Evolutionary conservation across 345 rosid species (phyloP).

Genomic region (Capsella bursapastoris): DNA sequence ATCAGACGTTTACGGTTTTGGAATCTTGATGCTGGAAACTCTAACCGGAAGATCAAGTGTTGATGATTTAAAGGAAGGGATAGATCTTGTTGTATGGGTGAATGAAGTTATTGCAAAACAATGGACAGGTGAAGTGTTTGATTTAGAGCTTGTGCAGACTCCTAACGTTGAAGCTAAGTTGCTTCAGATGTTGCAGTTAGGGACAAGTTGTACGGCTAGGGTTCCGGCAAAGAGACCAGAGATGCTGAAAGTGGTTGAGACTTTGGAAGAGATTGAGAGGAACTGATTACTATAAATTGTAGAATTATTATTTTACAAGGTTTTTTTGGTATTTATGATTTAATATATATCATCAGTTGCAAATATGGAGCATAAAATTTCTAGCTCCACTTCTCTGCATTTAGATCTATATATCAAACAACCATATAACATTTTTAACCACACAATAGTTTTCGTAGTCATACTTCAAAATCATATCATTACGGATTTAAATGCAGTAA

Average conservation of each 20-base stretch:
- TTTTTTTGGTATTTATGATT: conserved; percentile 3
- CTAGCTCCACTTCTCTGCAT: not conserved
- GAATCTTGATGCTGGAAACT: conserved; percentile 82
- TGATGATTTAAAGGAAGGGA: conserved; percentile 61
- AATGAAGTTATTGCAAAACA: conserved; percentile 74
- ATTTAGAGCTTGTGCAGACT: conserved; percentile 71
- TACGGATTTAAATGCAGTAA: not conserved
- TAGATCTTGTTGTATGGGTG: conserved; percentile 84
- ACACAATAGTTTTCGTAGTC: not conserved
- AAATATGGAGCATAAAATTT: no score
- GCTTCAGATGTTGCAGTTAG: conserved; percentile 84
- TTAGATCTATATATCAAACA: not conserved
- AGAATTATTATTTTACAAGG: not conserved
- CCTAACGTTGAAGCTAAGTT: conserved; percentile 89
- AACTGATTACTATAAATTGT: conserved; percentile 24
- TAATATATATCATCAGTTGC: not conserved
- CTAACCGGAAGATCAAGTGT: conserved; percentile 80
- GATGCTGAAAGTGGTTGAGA: conserved; percentile 62
- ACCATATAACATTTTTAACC: not conserved
- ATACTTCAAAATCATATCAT: not conserved
- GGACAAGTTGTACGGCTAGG: conserved; percentile 65
- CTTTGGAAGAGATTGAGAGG: conserved; percentile 65
- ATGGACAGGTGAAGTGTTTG: conserved; percentile 99
- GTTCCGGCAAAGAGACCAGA: conserved; percentile 74
- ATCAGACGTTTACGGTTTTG: conserved; percentile 84